Percentiles rank a stretch among this genome's conserved stretches.
These are phyloP conservation scores for Rhizophagus prolifer DNA, from an alignment of 192 early-diverging fungal species.

Conservation along the genomic window DNA sequence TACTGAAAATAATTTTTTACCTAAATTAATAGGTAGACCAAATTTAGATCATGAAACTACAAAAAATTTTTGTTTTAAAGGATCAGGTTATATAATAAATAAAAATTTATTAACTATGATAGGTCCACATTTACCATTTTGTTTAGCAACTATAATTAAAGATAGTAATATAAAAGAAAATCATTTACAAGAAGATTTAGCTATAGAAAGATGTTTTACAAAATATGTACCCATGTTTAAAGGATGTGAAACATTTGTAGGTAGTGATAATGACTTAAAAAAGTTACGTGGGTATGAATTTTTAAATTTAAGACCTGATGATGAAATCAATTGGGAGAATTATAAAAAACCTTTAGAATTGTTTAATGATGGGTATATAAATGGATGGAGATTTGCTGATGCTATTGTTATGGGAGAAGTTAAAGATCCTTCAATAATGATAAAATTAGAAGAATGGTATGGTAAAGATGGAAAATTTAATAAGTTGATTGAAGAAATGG, in stretches of 20 bases:
- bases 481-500: background rate
- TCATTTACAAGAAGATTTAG: conserved; percentile 1
- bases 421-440: background rate
- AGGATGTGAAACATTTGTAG: conserved; percentile 2
- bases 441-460: background rate
- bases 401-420: conserved; percentile 2
- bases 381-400: background rate
- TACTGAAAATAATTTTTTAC: background rate
- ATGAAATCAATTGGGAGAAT: background rate
- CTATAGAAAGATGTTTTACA: conserved; percentile 15
- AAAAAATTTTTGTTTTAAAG: conserved; percentile 14
- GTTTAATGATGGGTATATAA: background rate
- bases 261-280: background rate
- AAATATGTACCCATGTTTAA: conserved; percentile 11
- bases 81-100: conserved; percentile 15
- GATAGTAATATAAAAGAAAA: background rate
- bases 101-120: conserved; percentile 17
- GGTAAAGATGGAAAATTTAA: conserved; percentile 10
- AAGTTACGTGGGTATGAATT: background rate
- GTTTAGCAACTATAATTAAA: background rate
- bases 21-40: conserved; percentile 14
- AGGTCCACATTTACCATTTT: conserved; percentile 24
- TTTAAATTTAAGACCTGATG: background rate
- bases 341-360: background rate
- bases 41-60: background rate